These are phyloP conservation scores for Mycena filopes DNA, from an alignment of 768 basidiomycete genomes.

Conservation along the genomic window DNA sequence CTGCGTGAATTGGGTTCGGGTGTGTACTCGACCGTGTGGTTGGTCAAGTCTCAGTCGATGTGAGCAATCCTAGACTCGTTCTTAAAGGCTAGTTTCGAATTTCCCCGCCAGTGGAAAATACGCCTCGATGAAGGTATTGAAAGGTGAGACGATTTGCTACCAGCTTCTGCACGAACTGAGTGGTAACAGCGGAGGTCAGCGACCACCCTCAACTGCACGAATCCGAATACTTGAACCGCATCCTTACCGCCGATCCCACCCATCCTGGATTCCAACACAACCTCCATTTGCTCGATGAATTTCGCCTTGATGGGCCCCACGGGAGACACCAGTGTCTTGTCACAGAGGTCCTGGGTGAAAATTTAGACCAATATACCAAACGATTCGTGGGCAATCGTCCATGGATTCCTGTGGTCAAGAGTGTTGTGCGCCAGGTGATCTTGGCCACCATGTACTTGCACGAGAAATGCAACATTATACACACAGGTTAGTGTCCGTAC, in stretches of 20 bases:
- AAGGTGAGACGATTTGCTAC: conserved; percentile 8
- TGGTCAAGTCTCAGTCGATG: conserved; percentile 28
- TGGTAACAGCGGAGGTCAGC: conserved; percentile 15
- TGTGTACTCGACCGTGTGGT: conserved; percentile 58
- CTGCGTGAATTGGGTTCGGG: conserved; percentile 69
- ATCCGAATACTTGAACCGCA: conserved; percentile 10
- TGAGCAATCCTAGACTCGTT: background rate
- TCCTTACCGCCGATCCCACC: conserved; percentile 23
- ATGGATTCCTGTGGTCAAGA: background rate
- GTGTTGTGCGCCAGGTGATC: conserved; percentile 1
- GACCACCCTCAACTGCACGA: conserved; percentile 16
- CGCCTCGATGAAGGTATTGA: conserved; percentile 23
- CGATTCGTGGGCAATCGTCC: background rate
- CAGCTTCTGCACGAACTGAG: background rate
- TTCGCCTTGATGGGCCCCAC: conserved; percentile 16
- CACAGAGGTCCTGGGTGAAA: conserved; percentile 22
- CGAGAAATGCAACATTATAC: conserved; percentile 22
- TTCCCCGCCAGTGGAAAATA: conserved; percentile 3
- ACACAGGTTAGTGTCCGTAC: conserved; percentile 11
- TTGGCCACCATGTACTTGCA: conserved; percentile 15
- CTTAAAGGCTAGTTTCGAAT: background rate
- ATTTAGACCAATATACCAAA: conserved; percentile 12
- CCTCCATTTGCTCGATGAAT: conserved; percentile 22
- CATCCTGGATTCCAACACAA: conserved; percentile 24
- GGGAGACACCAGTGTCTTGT: conserved; percentile 19